Percentiles rank a stretch among this genome's conserved stretches.
These are phyloP conservation scores for Tylopilus sp. DNA, from an alignment of 768 basidiomycete genomes.

Conservation along the genomic window DNA sequence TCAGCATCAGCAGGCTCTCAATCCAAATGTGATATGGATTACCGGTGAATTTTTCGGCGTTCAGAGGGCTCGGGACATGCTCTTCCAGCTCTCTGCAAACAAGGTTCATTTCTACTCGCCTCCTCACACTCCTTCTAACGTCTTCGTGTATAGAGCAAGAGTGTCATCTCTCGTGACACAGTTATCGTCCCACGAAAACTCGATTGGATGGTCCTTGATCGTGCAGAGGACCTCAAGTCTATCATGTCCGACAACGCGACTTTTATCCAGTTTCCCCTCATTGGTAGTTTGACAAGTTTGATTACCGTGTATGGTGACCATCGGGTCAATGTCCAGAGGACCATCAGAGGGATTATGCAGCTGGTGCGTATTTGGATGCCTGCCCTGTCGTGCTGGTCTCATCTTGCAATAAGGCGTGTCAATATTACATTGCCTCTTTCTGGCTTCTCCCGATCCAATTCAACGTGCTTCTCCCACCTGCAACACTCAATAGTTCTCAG, in stretches of 20 bases:
- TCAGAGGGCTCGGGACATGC: constrained; percentile 92
- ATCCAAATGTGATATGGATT: constrained; percentile 85
- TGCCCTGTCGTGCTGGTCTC: constrained; percentile 24
- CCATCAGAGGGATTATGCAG: constrained; percentile 91
- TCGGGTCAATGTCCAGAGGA: constrained; percentile 90
- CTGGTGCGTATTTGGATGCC: constrained; percentile 56
- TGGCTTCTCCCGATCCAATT: constrained; percentile 94
- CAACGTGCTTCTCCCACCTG: constrained; percentile 84
- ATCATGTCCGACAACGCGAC: constrained; percentile 97
- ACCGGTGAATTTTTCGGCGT: constrained; percentile 98
- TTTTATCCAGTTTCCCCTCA: constrained; percentile 88
- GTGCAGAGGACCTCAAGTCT: constrained; percentile 86
- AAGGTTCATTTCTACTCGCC: constrained; percentile 51
- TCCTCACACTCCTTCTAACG: not conserved
- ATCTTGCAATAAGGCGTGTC: constrained; percentile 58
- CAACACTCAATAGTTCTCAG: constrained; percentile 76
- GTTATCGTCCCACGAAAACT: constrained; percentile 94
- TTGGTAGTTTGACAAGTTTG: constrained; percentile 89
- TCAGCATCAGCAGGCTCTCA: constrained; percentile 42
- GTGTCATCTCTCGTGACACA: constrained; percentile 87
- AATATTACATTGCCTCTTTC: constrained; percentile 95
- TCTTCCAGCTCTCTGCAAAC: constrained; percentile 79
- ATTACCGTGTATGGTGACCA: constrained; percentile 94
- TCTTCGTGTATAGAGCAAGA: constrained; percentile 60
- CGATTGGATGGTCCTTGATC: constrained; percentile 98